These are phyloP conservation scores for Zygosaccharomyces sapae DNA, from an alignment of 1,139 yeast genomes.

Conservation along the genomic window DNA sequence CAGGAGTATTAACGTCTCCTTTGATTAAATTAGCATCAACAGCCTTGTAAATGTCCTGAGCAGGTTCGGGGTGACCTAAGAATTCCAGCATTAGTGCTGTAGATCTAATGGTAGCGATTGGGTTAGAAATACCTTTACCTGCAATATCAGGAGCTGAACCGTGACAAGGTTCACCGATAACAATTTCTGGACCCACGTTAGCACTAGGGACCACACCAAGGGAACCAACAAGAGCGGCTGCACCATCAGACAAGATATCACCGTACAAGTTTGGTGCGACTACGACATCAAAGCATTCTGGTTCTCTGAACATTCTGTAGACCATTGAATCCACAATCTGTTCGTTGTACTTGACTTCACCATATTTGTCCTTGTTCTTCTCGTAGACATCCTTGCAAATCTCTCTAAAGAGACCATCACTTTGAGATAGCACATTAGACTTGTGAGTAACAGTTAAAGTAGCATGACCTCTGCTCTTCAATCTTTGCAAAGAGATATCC, in stretches of 20 bases:
- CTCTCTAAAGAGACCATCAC: conserved; percentile 96
- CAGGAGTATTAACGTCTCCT: conserved; percentile 82
- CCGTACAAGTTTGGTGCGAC: conserved; percentile 98
- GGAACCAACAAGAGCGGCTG: conserved; percentile 97
- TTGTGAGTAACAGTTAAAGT: conserved; percentile 91
- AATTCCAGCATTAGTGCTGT: conserved; percentile 96
- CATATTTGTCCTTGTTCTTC: conserved; percentile 54
- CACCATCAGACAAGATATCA: conserved; percentile 95
- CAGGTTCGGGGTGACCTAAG: conserved; percentile 86
- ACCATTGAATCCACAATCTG: conserved; percentile 99
- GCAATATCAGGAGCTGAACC: conserved; percentile 99
- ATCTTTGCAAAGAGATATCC: conserved; percentile 89
- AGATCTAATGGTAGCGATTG: conserved; percentile 95
- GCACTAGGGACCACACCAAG: conserved; percentile 98
- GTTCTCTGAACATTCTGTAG: conserved; percentile 96
- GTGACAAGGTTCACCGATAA: conserved; percentile 98
- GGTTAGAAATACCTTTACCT: conserved; percentile 92
- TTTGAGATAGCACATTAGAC: conserved; percentile 85
- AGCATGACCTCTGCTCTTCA: conserved; percentile 66
- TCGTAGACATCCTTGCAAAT: conserved; percentile 75
- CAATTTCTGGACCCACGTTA: conserved; percentile 92
- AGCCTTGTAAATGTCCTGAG: conserved; percentile 87
- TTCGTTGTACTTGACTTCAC: conserved; percentile 67
- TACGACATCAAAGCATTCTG: conserved; percentile 92
- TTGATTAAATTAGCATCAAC: conserved; percentile 90